phyloP scores from a whole-genome alignment of 352 stramenopile species.

The Globisporangium paddicum region DNA sequence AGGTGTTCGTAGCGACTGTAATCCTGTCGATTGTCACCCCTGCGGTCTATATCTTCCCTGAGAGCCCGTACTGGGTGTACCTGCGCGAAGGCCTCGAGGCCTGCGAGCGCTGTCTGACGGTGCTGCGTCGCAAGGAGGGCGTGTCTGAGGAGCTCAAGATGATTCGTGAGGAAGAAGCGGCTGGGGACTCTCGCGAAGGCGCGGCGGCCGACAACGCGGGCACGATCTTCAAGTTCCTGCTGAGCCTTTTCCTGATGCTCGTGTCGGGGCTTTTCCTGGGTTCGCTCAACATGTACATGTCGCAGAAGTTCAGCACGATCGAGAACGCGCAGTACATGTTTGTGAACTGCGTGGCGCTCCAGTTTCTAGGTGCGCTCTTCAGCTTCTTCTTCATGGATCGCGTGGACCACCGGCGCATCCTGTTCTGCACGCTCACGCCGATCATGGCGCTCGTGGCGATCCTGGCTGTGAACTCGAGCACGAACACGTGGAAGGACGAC shows the following conservation, averaged over 20 bases:
- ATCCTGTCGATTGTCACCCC: slow-evolving; percentile 79
- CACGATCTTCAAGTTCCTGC: slow-evolving; percentile 55
- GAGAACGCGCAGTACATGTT: slow-evolving; percentile 74
- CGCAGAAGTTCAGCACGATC: slow-evolving; percentile 50
- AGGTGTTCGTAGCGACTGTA: slow-evolving; percentile 76
- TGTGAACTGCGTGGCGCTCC: slow-evolving; percentile 62
- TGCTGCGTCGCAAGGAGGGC: slow-evolving; percentile 73
- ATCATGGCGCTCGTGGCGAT: slow-evolving; percentile 41
- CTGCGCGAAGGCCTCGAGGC: slow-evolving; percentile 70
- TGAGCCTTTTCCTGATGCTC: slow-evolving; percentile 66
- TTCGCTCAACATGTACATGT: slow-evolving; percentile 74
- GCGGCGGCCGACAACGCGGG: slow-evolving; percentile 19
- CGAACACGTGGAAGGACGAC: slow-evolving; percentile 43
- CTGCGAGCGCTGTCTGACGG: slow-evolving; percentile 60
- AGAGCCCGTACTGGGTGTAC: slow-evolving; percentile 85
- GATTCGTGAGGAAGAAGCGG: slow-evolving; percentile 69
- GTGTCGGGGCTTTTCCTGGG: slow-evolving; percentile 60
- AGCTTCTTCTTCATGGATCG: slow-evolving; percentile 87
- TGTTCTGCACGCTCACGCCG: slow-evolving; percentile 65
- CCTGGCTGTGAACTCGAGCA: slow-evolving; percentile 53
- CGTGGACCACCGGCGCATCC: slow-evolving; percentile 66
- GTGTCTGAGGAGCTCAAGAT: slow-evolving; percentile 70
- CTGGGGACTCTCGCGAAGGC: slow-evolving; percentile 25
- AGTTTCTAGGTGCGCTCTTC: slow-evolving; percentile 68
- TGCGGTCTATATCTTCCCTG: slow-evolving; percentile 80